Evolutionary conservation across 345 rosid genomes (phyloP), one percentile per base, ranked within the genome.

Genomic region (Corchorus capsularis): DNA sequence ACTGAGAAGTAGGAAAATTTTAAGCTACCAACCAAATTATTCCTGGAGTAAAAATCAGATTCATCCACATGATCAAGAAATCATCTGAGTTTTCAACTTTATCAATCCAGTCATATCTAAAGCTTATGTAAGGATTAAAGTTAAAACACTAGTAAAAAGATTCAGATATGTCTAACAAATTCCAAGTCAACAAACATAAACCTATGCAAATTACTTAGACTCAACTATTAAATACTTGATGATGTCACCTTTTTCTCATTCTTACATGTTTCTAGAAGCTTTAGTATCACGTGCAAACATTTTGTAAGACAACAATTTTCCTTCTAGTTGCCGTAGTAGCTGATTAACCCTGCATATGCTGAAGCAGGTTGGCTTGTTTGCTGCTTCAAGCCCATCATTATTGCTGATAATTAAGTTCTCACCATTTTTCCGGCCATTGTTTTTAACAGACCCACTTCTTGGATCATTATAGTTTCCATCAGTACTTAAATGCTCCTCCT

Each of bases 211-310:
- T 52, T 27, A 68, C 72, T 20, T 20, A 4, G 32, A 27, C 72
- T 49, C 59, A 50, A 69, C 43, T 69, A 27, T 49, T 5, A 50
- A 16, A 15, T 32, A 27, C 59, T 69, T 49, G 45, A 69, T 32
- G 72, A 69, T 69, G 72, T 15, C 72, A 50, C 11, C 20, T 69
- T 50, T 32, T 13, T 69, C 41, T 34, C 19, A 12, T 56, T 69
- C 97, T 93, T 88, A 95, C 97, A 74, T 82, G 84, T 86, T 96
- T 89, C 97, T 89, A 78, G 97, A 91, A 75, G 98, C 91, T 83
- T 96, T 93, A 56, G 97, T 92, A 77, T 96, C 98, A 57, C 98
- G 97, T 39, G 98, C 98, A 92, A 93, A 96, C 74, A 85, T 82
- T 87, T 82, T 93, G 86, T 93, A 96, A 43, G 97, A 91, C 73